Evolutionary conservation across 306 rosid genomes (phyloP).

Genomic region (Pyrus communis): DNA sequence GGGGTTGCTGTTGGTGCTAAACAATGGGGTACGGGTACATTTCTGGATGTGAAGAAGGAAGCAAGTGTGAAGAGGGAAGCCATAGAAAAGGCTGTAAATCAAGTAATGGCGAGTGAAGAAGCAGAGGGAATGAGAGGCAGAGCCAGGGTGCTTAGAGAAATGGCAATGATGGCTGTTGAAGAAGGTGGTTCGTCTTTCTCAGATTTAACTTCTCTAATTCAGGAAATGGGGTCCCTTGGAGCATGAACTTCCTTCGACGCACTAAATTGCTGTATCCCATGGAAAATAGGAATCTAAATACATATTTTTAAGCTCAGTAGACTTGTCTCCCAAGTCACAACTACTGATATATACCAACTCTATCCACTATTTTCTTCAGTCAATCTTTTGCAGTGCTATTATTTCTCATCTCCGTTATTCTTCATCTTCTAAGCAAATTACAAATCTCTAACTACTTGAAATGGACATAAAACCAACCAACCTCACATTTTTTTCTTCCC

Average conservation of each 20-base stretch:
- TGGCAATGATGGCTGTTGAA: too few relatives aligned
- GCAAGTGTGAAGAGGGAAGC: too few relatives aligned
- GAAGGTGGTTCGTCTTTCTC: too few relatives aligned
- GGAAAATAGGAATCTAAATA: background rate
- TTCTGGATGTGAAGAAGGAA: too few relatives aligned
- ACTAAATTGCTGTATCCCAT: background rate
- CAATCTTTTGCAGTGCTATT: background rate
- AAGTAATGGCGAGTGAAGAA: too few relatives aligned
- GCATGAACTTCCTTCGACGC: background rate
- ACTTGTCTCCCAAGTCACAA: background rate
- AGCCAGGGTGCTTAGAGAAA: too few relatives aligned
- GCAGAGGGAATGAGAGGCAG: too few relatives aligned
- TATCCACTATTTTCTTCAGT: background rate
- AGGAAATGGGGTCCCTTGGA: too few relatives aligned
- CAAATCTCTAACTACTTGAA: background rate
- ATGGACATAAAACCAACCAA: background rate
- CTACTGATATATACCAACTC: background rate
- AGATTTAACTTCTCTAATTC: too few relatives aligned
- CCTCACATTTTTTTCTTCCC: constrained; percentile 24
- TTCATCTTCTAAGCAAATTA: background rate
- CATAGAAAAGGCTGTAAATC: too few relatives aligned
- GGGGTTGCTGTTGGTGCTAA: too few relatives aligned
- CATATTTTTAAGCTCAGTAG: background rate
- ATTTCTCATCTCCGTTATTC: background rate
- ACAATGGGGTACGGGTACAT: too few relatives aligned